These are phyloP conservation scores for Dactylonectria macrodidyma DNA, from an alignment of 2,329 filamentous ascomycete species.

Conservation along the genomic window DNA sequence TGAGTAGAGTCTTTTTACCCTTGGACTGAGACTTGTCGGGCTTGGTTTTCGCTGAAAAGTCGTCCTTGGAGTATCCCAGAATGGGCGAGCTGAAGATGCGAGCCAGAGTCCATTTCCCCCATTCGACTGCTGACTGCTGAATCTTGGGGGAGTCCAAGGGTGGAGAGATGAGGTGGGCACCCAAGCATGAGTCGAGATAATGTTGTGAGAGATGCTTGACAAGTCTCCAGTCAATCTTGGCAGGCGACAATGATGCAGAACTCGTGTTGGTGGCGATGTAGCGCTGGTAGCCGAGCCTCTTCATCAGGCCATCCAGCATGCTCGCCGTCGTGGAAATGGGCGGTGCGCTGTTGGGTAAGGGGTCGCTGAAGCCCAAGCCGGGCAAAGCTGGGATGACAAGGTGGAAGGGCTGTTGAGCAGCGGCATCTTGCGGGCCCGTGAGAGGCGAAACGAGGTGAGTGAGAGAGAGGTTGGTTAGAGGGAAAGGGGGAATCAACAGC, in stretches of 20 bases:
- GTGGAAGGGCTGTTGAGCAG: slow-evolving; percentile 70
- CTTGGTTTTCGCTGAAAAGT: slow-evolving; percentile 61
- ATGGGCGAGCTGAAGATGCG: slow-evolving; percentile 62
- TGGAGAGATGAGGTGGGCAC: slow-evolving; percentile 73
- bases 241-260: slow-evolving; percentile 61
- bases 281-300: slow-evolving; percentile 68
- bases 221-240: slow-evolving; percentile 67
- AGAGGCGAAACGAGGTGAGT: slow-evolving; percentile 69
- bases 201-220: slow-evolving; percentile 63
- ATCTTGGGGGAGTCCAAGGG: slow-evolving; percentile 65
- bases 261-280: slow-evolving; percentile 72
- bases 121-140: slow-evolving; percentile 61
- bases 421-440: slow-evolving; percentile 65
- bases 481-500: slow-evolving; percentile 76
- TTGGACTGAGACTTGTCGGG: slow-evolving; percentile 27
- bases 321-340: slow-evolving; percentile 68
- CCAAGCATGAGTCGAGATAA: slow-evolving; percentile 67
- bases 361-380: slow-evolving; percentile 77
- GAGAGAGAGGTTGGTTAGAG: slow-evolving; percentile 74
- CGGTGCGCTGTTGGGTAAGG: slow-evolving; percentile 65
- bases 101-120: slow-evolving; percentile 71
- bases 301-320: slow-evolving; percentile 73
- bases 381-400: slow-evolving; percentile 77
- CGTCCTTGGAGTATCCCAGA: slow-evolving; percentile 70
- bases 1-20: slow-evolving; percentile 36